Evolutionary conservation across 768 basidiomycete species (phyloP), one percentile per base, ranked within the genome.

Genomic region (Mycena vulgaris): DNA sequence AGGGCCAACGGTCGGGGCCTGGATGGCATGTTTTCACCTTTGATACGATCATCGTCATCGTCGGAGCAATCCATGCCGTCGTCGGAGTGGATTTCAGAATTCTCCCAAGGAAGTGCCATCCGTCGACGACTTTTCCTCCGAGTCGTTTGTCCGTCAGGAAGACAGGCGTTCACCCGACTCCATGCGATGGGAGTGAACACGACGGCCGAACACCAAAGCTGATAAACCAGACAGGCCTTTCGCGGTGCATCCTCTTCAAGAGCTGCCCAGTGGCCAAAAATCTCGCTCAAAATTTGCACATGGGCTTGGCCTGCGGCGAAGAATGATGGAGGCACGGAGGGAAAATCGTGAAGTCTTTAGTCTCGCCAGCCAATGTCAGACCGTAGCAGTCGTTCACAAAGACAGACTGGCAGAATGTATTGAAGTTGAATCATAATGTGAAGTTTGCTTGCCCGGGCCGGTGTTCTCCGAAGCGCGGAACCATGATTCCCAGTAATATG

Each of bases 101-200:
- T 23, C 42, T 57, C 63, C 40, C 53, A 65, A 13, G 53, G 63
- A 30, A 56, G 28, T 66, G 28, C n/a, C n/a, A n/a, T 65, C 31
- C 40, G 23, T 51, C 49, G 49, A 48, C 9, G 28, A 14, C 2
- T 25, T 33, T 45, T 42, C 30, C 63, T 37, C n/a, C n/a, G n/a
- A n/a, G n/a, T 30, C 47, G 39, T 37, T 19, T 37, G 27, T 40
- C n/a, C 28, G n/a, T 49, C 19, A 11, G 65, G 65, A 25, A 66
- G 35, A 51, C 48, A 59, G 37, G 59, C 16, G 19, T 49, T 25
- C 8, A 66, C 57, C 9, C 33, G 17, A 52, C 53, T 48, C 63
- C 65, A 66, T 4, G 48, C 65, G 10, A n/a, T 40, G 11, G 64
- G 64, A 21, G 55, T 58, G 8, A 57, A 58, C 37, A 66, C 0